Conservation (phyloP, 1,284 basidiomycete genomes). For the Hemileccinum hortonii region DNA sequence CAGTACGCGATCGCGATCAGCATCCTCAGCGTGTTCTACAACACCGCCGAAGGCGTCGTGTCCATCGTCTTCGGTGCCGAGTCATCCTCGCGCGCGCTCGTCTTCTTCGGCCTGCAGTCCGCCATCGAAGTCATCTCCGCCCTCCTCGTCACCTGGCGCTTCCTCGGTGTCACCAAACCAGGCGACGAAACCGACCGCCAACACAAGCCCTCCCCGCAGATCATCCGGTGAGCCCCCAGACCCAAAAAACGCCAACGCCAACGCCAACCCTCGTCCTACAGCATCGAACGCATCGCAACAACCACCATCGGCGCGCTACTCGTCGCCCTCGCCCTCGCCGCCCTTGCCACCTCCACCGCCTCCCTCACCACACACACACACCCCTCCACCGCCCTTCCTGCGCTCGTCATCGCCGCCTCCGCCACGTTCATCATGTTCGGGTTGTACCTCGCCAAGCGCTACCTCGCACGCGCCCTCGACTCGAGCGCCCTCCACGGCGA, state of each 20-base stretch:
- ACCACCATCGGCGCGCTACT: constrained; percentile 40
- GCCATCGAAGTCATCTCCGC: constrained; percentile 46
- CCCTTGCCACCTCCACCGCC: constrained; percentile 35
- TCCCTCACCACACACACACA: constrained; percentile 35
- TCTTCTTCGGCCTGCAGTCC: constrained; percentile 54
- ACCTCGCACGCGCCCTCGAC: constrained; percentile 42
- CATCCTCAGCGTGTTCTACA: constrained; percentile 35
- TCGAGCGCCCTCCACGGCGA: constrained; percentile 46
- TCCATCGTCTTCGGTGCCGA: constrained; percentile 47
- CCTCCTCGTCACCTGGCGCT: constrained; percentile 44
- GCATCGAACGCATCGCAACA: constrained; percentile 41
- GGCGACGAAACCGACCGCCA: constrained; percentile 30
- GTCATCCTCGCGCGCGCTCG: constrained; percentile 45
- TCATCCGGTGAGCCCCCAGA: constrained; percentile 34
- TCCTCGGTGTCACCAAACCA: constrained; percentile 32
- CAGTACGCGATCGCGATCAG: constrained; percentile 35
- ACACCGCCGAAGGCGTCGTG: constrained; percentile 32
- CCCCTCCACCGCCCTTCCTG: constrained; percentile 38
- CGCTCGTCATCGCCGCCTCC: constrained; percentile 43
- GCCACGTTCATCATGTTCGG: constrained; percentile 40
- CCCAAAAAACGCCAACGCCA: too few relatives aligned
- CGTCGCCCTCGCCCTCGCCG: constrained; percentile 37
- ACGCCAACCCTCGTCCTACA: constrained; percentile 14
- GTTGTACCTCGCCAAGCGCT: constrained; percentile 47
- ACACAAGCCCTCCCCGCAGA: constrained; percentile 16